Base-by-base conservation (phyloP, 2,329 filamentous ascomycete genomes). In the Erysiphe pulchra region DNA sequence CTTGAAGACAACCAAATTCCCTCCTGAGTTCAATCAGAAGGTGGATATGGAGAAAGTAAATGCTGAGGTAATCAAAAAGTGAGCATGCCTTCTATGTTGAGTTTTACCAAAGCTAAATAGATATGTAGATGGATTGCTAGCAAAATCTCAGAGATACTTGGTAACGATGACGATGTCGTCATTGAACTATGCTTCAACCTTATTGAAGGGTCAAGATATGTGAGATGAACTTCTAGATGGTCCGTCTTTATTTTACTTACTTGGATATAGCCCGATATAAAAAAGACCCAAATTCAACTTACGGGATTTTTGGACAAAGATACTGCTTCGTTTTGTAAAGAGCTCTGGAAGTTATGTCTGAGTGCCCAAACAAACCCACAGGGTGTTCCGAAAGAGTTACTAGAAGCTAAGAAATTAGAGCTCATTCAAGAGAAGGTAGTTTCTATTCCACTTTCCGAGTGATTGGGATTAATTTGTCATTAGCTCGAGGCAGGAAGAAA, bases 31-130 rank as follows among this genome's bases (percentile, higher is more conserved):
- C 65, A 87, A 73, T 59, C 77, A 82, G 60, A 94, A 94, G 66
- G 90, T 98, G 52, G 86, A 98, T 66, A 93, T 92, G 74, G 75
- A 77, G 54, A 95, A 95, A 66, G 85, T 98, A 62, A 94, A 98
- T 59, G 69, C 93, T 44, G 84, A 92, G 61, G 82, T 98, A 47
- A 92, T 98, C 76, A 94, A 94, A 70, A 92, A 90, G 82, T 92
- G 59, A 57, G 77, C 63, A 49, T 44, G 45, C 34, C 45, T 55
- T 33, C 41, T 50, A 45, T 40, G 41, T 30, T 48, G 43, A 14
- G 13, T 45, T 40, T 31, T n/a, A 40, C 20, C 42, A 33, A 45
- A 16, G 48, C 50, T 55, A 46, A 56, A 50, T 28, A 28, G 16
- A 37, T 31, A 44, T 33, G 44, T 53, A 94, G 85, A 67, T 98